Conservation (phyloP, 371 early-diverging fungal species). For the Dentiscutata heterogama region DNA sequence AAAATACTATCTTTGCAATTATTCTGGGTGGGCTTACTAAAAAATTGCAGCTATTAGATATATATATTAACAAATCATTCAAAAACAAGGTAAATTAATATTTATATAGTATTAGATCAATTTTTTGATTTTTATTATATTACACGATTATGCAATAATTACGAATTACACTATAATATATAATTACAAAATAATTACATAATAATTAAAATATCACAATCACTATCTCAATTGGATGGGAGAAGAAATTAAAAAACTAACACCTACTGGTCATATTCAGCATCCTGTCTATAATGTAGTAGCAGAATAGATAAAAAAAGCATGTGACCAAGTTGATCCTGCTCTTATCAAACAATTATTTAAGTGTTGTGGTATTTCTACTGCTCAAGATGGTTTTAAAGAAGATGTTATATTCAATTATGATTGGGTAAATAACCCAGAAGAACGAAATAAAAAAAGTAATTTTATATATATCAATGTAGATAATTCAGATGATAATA, state of each 20-base stretch:
- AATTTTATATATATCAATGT: background rate
- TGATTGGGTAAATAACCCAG: no score
- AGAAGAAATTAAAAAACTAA: no score
- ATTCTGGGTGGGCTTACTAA: background rate
- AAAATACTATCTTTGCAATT: background rate
- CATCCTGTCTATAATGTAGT: background rate
- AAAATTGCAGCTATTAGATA: background rate
- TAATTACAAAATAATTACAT: no score
- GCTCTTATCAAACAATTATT: background rate
- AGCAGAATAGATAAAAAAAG: background rate
- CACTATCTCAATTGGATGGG: no score
- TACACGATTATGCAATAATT: no score
- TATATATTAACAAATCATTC: background rate
- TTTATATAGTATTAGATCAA: background rate
- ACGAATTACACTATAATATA: no score
- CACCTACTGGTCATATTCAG: background rate
- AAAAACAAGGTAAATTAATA: background rate
- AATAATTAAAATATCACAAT: no score
- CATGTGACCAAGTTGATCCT: slow-evolving; percentile 5
- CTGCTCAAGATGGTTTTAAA: background rate
- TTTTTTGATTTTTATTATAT: no score
- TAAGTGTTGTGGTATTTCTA: slow-evolving; percentile 10
- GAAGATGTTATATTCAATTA: no score
- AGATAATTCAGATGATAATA: no score
- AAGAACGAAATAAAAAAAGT: no score